Evolutionary conservation across 1,284 basidiomycete genomes (phyloP).

Genomic region (Trichosporon faecale): DNA sequence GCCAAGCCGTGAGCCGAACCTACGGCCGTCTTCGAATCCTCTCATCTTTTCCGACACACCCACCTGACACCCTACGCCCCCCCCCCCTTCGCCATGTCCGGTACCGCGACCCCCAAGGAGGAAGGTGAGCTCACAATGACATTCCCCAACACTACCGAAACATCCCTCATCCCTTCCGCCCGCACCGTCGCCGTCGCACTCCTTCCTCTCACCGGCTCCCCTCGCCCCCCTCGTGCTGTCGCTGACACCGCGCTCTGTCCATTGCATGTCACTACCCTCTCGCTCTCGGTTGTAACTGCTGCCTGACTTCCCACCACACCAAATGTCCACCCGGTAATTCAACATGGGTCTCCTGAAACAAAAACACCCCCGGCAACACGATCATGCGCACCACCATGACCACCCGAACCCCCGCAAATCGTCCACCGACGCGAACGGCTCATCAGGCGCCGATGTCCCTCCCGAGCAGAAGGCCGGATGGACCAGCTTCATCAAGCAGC

Average conservation of each 20-base stretch:
- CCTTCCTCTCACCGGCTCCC: background rate
- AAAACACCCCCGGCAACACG: background rate
- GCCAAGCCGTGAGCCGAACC: background rate
- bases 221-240: background rate
- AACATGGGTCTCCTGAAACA: background rate
- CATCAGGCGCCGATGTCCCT: constrained; percentile 48
- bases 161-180: background rate
- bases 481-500: constrained; percentile 56
- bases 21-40: background rate
- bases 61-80: background rate
- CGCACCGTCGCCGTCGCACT: background rate
- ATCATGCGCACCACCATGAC: constrained; percentile 4
- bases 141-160: background rate
- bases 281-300: background rate
- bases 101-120: constrained; percentile 11
- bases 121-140: constrained; percentile 3
- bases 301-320: background rate
- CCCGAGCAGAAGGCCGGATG: constrained; percentile 53
- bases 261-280: background rate
- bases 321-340: background rate
- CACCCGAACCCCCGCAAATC: background rate
- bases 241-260: background rate
- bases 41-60: background rate
- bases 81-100: background rate
- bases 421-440: background rate